Conservation (phyloP, 768 basidiomycete species). For the Omphalotus guepiniiformis region DNA sequence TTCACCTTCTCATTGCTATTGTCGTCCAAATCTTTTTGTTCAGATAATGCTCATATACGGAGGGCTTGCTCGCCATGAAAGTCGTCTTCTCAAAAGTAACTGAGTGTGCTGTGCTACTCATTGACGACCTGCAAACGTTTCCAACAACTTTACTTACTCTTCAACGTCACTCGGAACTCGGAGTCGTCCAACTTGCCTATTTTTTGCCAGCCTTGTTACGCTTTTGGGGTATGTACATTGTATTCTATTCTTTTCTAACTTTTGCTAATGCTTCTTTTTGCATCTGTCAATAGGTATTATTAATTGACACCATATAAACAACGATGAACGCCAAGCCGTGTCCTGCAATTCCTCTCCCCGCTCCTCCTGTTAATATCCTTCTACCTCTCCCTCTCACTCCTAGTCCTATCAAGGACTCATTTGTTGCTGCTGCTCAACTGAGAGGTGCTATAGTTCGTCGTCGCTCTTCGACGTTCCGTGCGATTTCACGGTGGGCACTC, state of each 20-base stretch:
- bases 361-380: background rate
- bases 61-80: too few species aligned
- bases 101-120: constrained; percentile 6
- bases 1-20: too few species aligned
- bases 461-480: constrained; percentile 13
- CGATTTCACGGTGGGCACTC: constrained; percentile 39
- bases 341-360: constrained; percentile 1
- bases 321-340: constrained; percentile 7
- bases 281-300: too few species aligned
- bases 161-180: too few species aligned
- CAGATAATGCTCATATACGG: too few species aligned
- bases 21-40: too few species aligned
- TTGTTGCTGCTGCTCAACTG: background rate
- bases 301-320: too few species aligned
- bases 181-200: too few species aligned
- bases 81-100: too few species aligned
- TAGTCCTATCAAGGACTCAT: background rate
- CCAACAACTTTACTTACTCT: too few species aligned
- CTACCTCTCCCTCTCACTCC: background rate
- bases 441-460: background rate
- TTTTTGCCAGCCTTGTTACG: background rate
- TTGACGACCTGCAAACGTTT: too few species aligned
- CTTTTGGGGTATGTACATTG: background rate
- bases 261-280: background rate
- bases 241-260: background rate